phyloP scores from a whole-genome alignment of 257 asterid species.

The Datura wrightii region DNA sequence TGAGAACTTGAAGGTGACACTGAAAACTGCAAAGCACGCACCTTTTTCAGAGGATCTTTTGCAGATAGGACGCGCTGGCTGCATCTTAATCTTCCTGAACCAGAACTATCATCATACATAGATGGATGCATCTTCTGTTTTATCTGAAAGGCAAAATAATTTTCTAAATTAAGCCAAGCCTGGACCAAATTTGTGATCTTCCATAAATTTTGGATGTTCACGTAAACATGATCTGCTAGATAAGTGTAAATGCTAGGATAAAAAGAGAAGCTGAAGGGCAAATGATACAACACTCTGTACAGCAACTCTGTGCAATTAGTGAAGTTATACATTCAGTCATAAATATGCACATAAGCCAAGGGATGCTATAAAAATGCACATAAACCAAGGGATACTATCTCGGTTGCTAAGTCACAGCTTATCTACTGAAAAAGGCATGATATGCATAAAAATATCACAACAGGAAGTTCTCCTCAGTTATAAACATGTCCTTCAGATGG shows the following conservation, averaged over 20 bases:
- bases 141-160: constrained; percentile 52
- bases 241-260: background rate
- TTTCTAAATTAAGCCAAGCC: constrained; percentile 15
- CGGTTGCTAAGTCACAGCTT: background rate
- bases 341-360: background rate
- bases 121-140: constrained; percentile 86
- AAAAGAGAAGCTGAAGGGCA: background rate
- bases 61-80: constrained; percentile 69
- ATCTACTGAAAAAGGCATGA: background rate
- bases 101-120: constrained; percentile 64
- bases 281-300: background rate
- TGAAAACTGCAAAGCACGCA: background rate
- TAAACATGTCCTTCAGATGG: background rate
- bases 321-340: background rate
- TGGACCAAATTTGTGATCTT: background rate
- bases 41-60: constrained; percentile 57
- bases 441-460: background rate
- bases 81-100: constrained; percentile 63
- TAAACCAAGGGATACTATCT: constrained; percentile 19
- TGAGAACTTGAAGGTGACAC: constrained; percentile 48
- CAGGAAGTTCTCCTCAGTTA: background rate
- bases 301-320: background rate
- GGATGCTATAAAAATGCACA: constrained; percentile 9
- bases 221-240: background rate
- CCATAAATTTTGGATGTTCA: constrained; percentile 12